These are phyloP conservation scores for Aspergillus tamarii DNA, from an alignment of 2,329 filamentous ascomycete genomes.

Conservation along the genomic window DNA sequence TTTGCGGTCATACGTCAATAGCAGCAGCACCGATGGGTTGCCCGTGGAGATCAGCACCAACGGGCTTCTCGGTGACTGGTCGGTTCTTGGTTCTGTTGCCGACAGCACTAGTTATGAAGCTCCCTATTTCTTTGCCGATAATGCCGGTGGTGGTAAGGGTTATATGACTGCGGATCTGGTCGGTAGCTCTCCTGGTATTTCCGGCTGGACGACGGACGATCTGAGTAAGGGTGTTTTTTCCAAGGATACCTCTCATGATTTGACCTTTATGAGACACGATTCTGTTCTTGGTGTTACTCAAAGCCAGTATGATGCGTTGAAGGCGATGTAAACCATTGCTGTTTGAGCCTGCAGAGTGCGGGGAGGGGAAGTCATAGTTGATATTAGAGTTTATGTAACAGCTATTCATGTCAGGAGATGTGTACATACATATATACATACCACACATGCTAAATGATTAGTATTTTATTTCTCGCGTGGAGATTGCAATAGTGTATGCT, in stretches of 20 bases:
- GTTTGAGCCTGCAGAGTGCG: rapidly evolving
- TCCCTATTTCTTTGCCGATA: conserved; percentile 21
- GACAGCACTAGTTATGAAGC: conserved; percentile 16
- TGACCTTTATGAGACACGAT: conserved; percentile 18
- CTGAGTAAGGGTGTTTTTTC: conserved; percentile 9
- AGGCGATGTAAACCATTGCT: not conserved
- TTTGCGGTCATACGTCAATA: conserved; percentile 17
- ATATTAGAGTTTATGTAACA: not conserved
- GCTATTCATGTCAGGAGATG: not conserved
- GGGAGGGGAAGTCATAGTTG: not conserved
- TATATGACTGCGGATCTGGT: conserved; percentile 17
- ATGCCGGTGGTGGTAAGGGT: conserved; percentile 11
- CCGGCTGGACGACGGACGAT: conserved; percentile 16
- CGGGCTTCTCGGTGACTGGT: conserved; percentile 19
- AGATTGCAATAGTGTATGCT: too few species aligned
- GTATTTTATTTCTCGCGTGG: too few species aligned
- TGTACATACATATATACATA: not conserved
- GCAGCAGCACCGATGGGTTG: conserved; percentile 6
- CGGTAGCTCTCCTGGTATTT: conserved; percentile 12
- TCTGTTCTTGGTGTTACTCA: conserved; percentile 16
- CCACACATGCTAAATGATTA: too few species aligned
- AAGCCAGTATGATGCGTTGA: conserved; percentile 20
- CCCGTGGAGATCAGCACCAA: conserved; percentile 15
- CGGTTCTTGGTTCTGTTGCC: conserved; percentile 7
- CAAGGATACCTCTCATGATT: conserved; percentile 4